Evolutionary conservation across 352 stramenopile genomes (phyloP).

Genomic region (Pythium catenulatum): DNA sequence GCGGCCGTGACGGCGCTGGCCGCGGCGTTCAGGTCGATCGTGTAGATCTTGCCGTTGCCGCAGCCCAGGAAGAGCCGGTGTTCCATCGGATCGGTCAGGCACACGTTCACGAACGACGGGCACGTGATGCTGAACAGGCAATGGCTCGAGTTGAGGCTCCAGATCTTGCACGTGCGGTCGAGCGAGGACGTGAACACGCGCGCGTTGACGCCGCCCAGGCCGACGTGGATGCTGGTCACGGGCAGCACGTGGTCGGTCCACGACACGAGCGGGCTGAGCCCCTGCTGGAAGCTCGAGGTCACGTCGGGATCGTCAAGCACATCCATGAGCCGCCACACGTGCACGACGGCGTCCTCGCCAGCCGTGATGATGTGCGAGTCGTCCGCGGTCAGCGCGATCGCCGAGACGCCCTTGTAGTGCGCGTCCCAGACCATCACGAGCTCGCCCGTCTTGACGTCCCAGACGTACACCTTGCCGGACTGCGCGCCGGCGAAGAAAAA

Average conservation of each 20-base stretch:
- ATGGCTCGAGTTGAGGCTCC: conserved; percentile 73
- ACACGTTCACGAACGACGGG: conserved; percentile 83
- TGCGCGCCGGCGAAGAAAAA: conserved; percentile 84
- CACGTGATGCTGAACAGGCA: conserved; percentile 84
- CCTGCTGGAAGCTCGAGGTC: conserved; percentile 76
- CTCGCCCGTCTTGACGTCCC: conserved; percentile 89
- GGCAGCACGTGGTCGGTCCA: conserved; percentile 91
- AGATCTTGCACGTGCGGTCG: conserved; percentile 90
- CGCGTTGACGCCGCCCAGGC: conserved; percentile 79
- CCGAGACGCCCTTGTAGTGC: conserved; percentile 92
- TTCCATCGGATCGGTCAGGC: conserved; percentile 79
- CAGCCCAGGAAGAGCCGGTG: conserved; percentile 84
- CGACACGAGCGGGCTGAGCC: conserved; percentile 75
- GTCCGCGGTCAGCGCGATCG: conserved; percentile 80
- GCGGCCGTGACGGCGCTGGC: conserved; percentile 74
- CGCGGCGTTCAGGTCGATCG: conserved; percentile 81
- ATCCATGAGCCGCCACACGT: conserved; percentile 87
- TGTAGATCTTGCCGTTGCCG: conserved; percentile 86
- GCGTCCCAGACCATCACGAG: conserved; percentile 90
- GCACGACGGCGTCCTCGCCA: conserved; percentile 89
- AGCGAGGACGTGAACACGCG: conserved; percentile 88
- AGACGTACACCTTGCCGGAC: conserved; percentile 93
- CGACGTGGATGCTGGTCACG: conserved; percentile 84
- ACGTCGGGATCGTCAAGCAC: conserved; percentile 80
- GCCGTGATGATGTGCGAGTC: conserved; percentile 89